A percentile compares a stretch with the other conserved stretches of the same genome.
Evolutionary conservation across 2,329 filamentous ascomycete species (phyloP).

Genomic region (Aspergillus fructus): DNA sequence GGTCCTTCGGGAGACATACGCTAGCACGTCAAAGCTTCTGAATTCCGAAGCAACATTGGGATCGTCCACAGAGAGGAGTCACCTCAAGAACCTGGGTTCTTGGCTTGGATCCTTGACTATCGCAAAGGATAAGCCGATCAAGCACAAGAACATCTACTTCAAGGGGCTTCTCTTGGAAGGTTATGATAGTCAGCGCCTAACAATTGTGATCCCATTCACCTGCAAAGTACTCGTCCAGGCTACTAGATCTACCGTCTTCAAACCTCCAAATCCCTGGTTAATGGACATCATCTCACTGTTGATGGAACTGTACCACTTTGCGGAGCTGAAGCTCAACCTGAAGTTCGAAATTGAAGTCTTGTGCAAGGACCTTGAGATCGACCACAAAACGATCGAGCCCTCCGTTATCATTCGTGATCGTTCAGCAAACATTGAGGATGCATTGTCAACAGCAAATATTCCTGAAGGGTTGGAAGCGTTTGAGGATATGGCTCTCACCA

Average conservation of each 20-base stretch:
- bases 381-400: slow-evolving; percentile 87
- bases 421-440: slow-evolving; percentile 61
- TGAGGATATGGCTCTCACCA: slow-evolving; percentile 76
- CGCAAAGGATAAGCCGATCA: slow-evolving; percentile 90
- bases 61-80: slow-evolving; percentile 77
- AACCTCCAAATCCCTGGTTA: slow-evolving; percentile 92
- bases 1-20: slow-evolving; percentile 89
- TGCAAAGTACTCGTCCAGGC: slow-evolving; percentile 93
- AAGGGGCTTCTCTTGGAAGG: slow-evolving; percentile 93
- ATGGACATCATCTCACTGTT: slow-evolving; percentile 93
- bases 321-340: slow-evolving; percentile 90
- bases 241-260: slow-evolving; percentile 81
- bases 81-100: slow-evolving; percentile 87
- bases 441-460: slow-evolving; percentile 54
- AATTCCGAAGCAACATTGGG: slow-evolving; percentile 87
- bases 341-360: slow-evolving; percentile 99
- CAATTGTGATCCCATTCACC: slow-evolving; percentile 94
- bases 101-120: slow-evolving; percentile 95
- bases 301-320: slow-evolving; percentile 89
- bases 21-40: slow-evolving; percentile 79
- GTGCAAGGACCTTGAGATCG: slow-evolving; percentile 87
- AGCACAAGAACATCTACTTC: slow-evolving; percentile 95
- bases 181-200: slow-evolving; percentile 84
- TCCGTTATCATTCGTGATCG: slow-evolving; percentile 82
- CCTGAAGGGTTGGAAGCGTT: slow-evolving; percentile 76